Base-by-base conservation (phyloP, 1,284 basidiomycete species). In the Irpex sp. region DNA sequence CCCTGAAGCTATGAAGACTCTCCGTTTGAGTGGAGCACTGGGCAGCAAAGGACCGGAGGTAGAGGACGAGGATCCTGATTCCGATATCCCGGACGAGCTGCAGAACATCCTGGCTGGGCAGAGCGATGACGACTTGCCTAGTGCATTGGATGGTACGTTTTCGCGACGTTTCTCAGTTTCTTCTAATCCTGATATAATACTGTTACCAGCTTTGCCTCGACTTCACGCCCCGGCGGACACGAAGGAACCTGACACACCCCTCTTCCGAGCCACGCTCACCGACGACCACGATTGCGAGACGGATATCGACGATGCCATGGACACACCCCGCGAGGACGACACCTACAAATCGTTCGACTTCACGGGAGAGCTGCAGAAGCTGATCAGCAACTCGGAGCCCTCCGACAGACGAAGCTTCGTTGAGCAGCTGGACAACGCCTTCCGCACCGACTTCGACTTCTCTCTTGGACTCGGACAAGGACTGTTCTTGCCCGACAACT, bases 281-380 rank as follows among this genome's bases (percentile, higher is more conserved):
- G 79, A 82, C 57, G 80, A 79, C 2, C 77, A 83, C 5, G 80
- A 77, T 1, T 66, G 59, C 46, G 36, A 61, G 19, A 60, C 50
- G 35, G 66, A 69, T 51, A 53, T 63, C 11, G 62, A 67, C 61
- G 55, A 65, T 7, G 17, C 51, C 21, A 63, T 59, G 15, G 67
- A 66, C 33, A 61, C 63, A 4, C 69, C 78, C 9, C 78, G 73
- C 21, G 79, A 79, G 8, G 85, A 87, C 53, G 85, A 88, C 58
- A 91, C 90, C 0, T 89, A 88, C 74, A 86, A 84, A 68, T 91
- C 89, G 1, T 95, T 95, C 67, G 93, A 95, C 72, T 95, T 95
- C 70, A 94, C 93, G 0, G 88, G 85, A 21, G 93, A 94, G 73
- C 78, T 93, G 57, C 79, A 83, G 71, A 84, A 79, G 66, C 81